These are phyloP conservation scores for Monilinia aucupariae DNA, from an alignment of 2,329 filamentous ascomycete genomes.

Conservation along the genomic window DNA sequence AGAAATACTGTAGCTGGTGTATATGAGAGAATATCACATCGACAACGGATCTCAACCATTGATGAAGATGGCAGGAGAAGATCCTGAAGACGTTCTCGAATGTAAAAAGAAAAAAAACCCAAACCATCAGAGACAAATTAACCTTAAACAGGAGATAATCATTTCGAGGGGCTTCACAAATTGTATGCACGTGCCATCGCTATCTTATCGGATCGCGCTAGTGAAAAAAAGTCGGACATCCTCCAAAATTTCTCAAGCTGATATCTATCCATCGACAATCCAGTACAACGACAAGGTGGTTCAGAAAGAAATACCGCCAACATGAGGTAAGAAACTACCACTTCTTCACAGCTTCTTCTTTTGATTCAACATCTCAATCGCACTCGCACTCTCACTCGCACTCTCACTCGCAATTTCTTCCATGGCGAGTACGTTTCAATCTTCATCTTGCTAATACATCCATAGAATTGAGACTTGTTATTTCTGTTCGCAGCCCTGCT, in stretches of 20 bases:
- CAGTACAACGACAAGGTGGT: slow-evolving; percentile 16
- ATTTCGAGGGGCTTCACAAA: not conserved
- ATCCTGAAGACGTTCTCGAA: not conserved
- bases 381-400: too few relatives aligned
- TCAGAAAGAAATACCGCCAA: slow-evolving; percentile 8
- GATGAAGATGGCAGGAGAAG: not conserved
- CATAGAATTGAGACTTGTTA: slow-evolving; percentile 38
- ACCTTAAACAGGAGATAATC: not conserved
- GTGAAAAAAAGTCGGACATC: slow-evolving; percentile 17
- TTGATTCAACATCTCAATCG: not conserved
- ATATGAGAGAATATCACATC: slow-evolving; percentile 3
- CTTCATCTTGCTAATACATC: slow-evolving; percentile 5
- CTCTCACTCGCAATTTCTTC: not conserved
- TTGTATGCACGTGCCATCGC: slow-evolving; percentile 9
- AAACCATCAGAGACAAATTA: not conserved
- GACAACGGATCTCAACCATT: not conserved
- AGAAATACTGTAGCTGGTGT: not conserved
- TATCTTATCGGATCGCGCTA: slow-evolving; percentile 17
- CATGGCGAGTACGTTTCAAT: not conserved
- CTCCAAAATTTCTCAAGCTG: slow-evolving; percentile 16
- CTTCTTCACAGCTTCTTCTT: not conserved
- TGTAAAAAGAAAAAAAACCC: not conserved
- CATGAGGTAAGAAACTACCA: slow-evolving; percentile 15
- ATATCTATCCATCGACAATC: slow-evolving; percentile 8
- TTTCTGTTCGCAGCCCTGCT: slow-evolving; percentile 64